Evolutionary conservation across 2,329 filamentous ascomycete genomes (phyloP).

Genomic region (Microascus cirrosus): DNA sequence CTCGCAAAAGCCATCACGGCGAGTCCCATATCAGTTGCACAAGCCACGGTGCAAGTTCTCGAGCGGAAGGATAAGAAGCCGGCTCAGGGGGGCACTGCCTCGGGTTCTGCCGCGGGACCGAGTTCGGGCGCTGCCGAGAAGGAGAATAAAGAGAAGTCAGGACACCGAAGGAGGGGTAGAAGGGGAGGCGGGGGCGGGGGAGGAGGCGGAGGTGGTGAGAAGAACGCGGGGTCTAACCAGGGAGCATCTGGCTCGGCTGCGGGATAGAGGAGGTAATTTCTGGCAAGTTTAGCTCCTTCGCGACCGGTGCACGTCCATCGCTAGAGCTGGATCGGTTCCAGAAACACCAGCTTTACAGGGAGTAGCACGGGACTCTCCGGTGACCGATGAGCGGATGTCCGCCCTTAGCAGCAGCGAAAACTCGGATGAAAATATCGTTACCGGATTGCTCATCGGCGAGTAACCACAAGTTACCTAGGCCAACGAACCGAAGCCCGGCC

Average conservation of each 20-base stretch:
- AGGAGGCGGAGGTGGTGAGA: conserved; percentile 9
- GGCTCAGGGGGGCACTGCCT: conserved; percentile 6
- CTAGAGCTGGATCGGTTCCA: too few relatives aligned
- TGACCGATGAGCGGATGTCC: too few relatives aligned
- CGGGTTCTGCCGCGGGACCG: not conserved
- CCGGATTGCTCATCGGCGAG: too few relatives aligned
- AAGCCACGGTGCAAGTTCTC: conserved; percentile 77
- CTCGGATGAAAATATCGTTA: too few relatives aligned
- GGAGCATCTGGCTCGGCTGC: not conserved
- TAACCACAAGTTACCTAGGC: too few relatives aligned
- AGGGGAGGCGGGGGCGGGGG: conserved; percentile 9
- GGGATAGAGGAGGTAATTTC: not conserved
- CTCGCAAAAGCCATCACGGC: conserved; percentile 71
- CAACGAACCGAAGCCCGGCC: too few relatives aligned
- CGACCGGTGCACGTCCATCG: too few relatives aligned
- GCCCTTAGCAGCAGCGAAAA: too few relatives aligned
- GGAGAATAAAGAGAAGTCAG: conserved; percentile 11
- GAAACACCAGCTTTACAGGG: too few relatives aligned
- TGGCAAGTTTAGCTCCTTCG: too few relatives aligned
- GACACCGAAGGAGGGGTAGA: conserved; percentile 13
- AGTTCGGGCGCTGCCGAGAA: conserved; percentile 6
- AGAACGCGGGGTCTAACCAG: conserved; percentile 1
- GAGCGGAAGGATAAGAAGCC: conserved; percentile 60
- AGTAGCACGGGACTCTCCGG: too few relatives aligned
- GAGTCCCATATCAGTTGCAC: conserved; percentile 71